These are phyloP conservation scores for Clitopilus passeckerianus DNA, from an alignment of 768 basidiomycete genomes.

Conservation along the genomic window DNA sequence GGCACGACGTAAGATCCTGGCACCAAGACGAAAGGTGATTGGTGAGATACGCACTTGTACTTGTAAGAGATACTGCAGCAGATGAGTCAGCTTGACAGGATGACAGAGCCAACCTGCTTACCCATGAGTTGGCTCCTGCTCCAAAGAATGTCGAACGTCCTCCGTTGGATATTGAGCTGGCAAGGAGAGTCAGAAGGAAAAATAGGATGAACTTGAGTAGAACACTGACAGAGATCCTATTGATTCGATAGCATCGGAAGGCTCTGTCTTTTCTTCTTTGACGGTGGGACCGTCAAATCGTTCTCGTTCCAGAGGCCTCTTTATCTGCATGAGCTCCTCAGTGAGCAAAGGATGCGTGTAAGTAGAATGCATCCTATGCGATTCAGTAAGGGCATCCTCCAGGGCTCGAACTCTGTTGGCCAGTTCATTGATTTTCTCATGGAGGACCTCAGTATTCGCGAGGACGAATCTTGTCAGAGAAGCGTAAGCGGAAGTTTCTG, in stretches of 20 bases:
- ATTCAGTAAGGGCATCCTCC: constrained; percentile 60
- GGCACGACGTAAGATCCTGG: neutral
- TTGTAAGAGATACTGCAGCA: constrained; percentile 58
- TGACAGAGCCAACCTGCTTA: constrained; percentile 24
- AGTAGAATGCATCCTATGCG: constrained; percentile 41
- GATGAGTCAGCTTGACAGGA: constrained; percentile 4
- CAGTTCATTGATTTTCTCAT: constrained; percentile 61
- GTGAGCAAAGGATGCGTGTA: constrained; percentile 55
- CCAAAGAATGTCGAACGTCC: constrained; percentile 66
- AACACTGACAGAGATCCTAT: constrained; percentile 58
- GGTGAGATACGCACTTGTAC: constrained; percentile 18
- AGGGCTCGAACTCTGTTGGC: constrained; percentile 59
- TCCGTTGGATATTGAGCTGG: constrained; percentile 55
- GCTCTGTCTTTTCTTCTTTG: constrained; percentile 40
- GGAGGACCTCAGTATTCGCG: constrained; percentile 64
- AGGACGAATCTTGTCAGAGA: constrained; percentile 50
- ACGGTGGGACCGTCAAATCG: constrained; percentile 29
- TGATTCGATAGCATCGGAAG: constrained; percentile 54
- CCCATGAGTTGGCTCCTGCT: constrained; percentile 65
- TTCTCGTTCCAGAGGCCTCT: constrained; percentile 64
- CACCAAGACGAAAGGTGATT: too few relatives aligned
- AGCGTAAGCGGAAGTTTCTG: constrained; percentile 2
- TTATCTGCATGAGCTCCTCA: constrained; percentile 59
- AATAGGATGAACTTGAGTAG: constrained; percentile 5
- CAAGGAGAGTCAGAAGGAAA: neutral